phyloP scores from a whole-genome alignment of 2,329 filamentous ascomycete species.

The Myriangium duriaei region DNA sequence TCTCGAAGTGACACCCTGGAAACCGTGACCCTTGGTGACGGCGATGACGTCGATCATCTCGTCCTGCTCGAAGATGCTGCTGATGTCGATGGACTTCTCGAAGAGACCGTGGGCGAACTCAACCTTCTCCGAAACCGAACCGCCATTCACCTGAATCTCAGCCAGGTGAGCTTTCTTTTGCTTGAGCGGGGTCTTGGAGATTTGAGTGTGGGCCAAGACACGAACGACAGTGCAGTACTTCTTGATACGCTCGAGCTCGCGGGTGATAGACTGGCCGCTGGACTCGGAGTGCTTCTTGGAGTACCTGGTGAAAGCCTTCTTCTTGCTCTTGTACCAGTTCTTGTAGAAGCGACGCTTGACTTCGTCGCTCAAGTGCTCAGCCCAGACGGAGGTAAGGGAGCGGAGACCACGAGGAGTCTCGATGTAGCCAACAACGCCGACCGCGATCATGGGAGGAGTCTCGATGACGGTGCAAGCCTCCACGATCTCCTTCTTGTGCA shows the following conservation, averaged over 20 bases:
- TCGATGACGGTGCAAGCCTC: conserved; percentile 81
- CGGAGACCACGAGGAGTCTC: conserved; percentile 98
- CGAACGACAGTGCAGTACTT: conserved; percentile 99
- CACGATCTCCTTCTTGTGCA: conserved; percentile 95
- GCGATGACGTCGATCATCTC: conserved; percentile 99
- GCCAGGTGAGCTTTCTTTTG: conserved; percentile 99
- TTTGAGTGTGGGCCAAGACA: conserved; percentile 97
- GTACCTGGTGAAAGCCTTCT: conserved; percentile 99
- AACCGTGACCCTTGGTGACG: conserved; percentile 99
- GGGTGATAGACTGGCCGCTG: conserved; percentile 79
- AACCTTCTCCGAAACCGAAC: conserved; percentile 91
- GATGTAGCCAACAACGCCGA: conserved; percentile 99
- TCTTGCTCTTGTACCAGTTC: conserved; percentile 99
- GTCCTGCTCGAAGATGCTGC: conserved; percentile 95
- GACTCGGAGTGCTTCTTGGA: conserved; percentile 99
- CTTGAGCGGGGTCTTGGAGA: conserved; percentile 98
- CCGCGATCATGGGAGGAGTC: conserved; percentile 97
- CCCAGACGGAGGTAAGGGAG: conserved; percentile 99
- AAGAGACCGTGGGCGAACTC: conserved; percentile 89
- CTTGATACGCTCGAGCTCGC: conserved; percentile 99
- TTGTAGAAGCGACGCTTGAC: conserved; percentile 99
- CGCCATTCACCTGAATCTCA: conserved; percentile 99
- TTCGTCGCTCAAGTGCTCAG: conserved; percentile 97
- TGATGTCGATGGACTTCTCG: conserved; percentile 95
- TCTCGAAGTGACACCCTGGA: conserved; percentile 89